These are phyloP conservation scores for Cutaneotrichosporon sp. DNA, from an alignment of 1,284 basidiomycete species.

Conservation along the genomic window DNA sequence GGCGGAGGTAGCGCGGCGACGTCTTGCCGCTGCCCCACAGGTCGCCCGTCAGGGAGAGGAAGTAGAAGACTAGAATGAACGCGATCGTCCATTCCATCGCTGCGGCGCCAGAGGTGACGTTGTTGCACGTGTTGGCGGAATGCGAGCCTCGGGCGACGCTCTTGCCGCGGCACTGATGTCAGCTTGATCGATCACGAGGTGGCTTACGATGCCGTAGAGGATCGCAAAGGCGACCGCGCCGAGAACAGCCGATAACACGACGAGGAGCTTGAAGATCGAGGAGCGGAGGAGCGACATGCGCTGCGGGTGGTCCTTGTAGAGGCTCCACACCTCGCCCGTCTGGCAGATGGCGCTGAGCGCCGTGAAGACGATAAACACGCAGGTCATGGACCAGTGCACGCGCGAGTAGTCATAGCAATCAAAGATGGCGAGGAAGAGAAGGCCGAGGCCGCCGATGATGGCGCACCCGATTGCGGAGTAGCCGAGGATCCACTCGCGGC, in stretches of 20 bases:
- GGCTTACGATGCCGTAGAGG: constrained; percentile 49
- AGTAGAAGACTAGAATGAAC: constrained; percentile 54
- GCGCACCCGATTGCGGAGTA: constrained; percentile 55
- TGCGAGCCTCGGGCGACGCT: constrained; percentile 18
- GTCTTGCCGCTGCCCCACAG: constrained; percentile 52
- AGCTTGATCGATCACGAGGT: neutral
- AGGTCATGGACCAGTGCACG: constrained; percentile 57
- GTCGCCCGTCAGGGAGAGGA: constrained; percentile 44
- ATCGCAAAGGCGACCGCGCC: constrained; percentile 57
- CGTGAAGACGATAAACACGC: constrained; percentile 57
- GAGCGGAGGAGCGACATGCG: constrained; percentile 53
- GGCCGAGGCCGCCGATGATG: constrained; percentile 51
- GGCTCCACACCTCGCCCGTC: constrained; percentile 55
- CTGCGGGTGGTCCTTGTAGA: constrained; percentile 55
- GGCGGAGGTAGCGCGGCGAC: constrained; percentile 52
- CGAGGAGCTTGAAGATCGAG: constrained; percentile 55
- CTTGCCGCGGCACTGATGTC: constrained; percentile 40
- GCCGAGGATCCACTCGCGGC: constrained; percentile 51
- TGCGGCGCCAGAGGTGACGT: constrained; percentile 54
- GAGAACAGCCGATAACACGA: constrained; percentile 54
- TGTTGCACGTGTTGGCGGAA: constrained; percentile 49
- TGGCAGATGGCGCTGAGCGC: constrained; percentile 58
- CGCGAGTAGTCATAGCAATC: constrained; percentile 54
- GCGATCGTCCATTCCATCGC: constrained; percentile 55
- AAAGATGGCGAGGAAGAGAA: constrained; percentile 55